Base-by-base conservation (phyloP, 148 eudicot species). In the Euryodendron excelsum region DNA sequence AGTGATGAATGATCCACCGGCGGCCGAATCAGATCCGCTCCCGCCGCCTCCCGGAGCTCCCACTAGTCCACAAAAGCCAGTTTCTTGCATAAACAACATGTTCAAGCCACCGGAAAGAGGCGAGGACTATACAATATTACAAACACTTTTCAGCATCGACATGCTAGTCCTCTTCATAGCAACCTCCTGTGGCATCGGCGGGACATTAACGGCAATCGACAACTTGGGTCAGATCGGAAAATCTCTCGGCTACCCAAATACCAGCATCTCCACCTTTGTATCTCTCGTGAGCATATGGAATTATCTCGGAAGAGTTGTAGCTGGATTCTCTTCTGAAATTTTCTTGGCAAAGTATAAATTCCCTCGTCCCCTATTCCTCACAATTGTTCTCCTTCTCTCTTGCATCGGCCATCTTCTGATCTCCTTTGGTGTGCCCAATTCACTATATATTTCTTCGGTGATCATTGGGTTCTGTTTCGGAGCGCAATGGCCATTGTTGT, bases 231-330 rank as follows among this genome's bases (percentile, higher is more conserved):
- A 89, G 67, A 89, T 89, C 11, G 91, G 91, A 0, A 84, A 82
- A 39, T 79, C 89, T 12, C 56, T 89, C 14, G 86, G 91, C 52
- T 89, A 89, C 79, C 89, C 89, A 4, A 69, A 45, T 0, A 83
- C 75, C 23, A 83, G 82, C 11, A 73, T 83, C 4, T 80, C 81
- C 23, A 79, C 91, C 55, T 88, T 88, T 34, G 82, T 88, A n/a
- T 84, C 91, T 1, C 74, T 88, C 25, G 84, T 89, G 28, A 89
- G 91, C 53, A 87, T 85, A 61, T 89, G 89, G 91, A 87, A 85
- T 52, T 86, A 85, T 7, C 78, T 89, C 31, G 89, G 89, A 0
- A 70, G 89, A 28, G 91, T 86, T 0, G 74, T 73, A 13, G 53
- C 89, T 0, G 88, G 91, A 1, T 89, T 89, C 37, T 79, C 78